These are phyloP conservation scores for Sapria himalayana DNA, from an alignment of 345 rosid species.

Conservation along the genomic window DNA sequence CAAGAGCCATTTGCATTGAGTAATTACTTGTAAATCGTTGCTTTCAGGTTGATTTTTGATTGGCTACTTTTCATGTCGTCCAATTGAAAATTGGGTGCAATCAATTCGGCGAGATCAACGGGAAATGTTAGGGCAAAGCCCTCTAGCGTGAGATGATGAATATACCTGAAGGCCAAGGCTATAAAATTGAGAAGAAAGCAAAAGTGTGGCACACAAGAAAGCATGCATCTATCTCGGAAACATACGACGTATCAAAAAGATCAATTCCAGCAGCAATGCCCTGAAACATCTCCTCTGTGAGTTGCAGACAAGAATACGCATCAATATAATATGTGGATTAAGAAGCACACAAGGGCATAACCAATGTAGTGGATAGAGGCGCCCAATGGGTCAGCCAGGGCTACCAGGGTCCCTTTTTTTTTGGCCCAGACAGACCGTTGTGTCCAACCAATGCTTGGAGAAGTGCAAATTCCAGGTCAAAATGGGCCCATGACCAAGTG, in stretches of 20 bases:
- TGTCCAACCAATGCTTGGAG: no score
- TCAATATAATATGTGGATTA: no score
- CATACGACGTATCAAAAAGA: slow-evolving; percentile 50
- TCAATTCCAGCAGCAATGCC: slow-evolving; percentile 67
- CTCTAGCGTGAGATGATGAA: slow-evolving; percentile 44
- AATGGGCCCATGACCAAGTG: no score
- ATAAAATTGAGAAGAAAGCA: neutral
- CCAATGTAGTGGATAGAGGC: no score
- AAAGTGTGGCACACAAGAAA: no score
- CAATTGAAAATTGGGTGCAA: slow-evolving; percentile 4
- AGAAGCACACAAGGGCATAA: no score
- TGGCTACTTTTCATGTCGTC: slow-evolving; percentile 16
- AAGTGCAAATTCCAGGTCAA: no score
- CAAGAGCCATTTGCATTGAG: no score
- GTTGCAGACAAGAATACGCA: neutral
- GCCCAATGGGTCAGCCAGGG: no score
- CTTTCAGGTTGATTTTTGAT: slow-evolving; percentile 42
- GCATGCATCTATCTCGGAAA: slow-evolving; percentile 1
- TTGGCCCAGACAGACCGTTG: no score
- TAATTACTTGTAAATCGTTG: slow-evolving; percentile 35
- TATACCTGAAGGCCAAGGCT: slow-evolving; percentile 24
- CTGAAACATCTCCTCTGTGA: slow-evolving; percentile 56
- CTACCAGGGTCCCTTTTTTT: no score
- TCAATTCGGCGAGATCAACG: slow-evolving; percentile 10
- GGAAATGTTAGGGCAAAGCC: slow-evolving; percentile 59